Evolutionary conservation across 306 rosid species (phyloP).

Genomic region (Acacia melanoxylon): DNA sequence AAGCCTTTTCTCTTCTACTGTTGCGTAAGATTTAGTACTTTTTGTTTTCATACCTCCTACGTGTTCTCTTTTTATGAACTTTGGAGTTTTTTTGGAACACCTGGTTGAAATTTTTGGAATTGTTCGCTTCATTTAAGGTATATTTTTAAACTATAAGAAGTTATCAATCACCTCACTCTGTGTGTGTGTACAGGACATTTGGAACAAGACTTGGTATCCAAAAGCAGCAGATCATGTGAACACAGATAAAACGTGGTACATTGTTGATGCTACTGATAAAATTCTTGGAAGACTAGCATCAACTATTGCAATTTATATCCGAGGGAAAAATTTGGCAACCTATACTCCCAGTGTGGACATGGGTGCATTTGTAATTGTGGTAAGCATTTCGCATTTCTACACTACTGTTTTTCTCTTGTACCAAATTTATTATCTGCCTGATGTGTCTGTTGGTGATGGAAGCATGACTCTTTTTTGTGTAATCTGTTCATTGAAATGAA

Average conservation of each 20-base stretch:
- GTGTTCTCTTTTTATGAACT: not conserved
- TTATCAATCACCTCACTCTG: not conserved
- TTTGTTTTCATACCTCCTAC: too few species aligned
- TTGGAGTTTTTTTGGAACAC: not conserved
- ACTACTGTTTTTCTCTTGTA: constrained; percentile 4
- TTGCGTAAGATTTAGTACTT: not conserved
- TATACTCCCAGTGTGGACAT: constrained; percentile 96
- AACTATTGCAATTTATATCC: constrained; percentile 76
- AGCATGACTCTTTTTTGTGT: not conserved
- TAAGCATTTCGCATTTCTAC: constrained; percentile 47
- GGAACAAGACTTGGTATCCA: constrained; percentile 95
- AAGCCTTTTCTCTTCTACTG: not conserved
- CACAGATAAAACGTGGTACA: constrained; percentile 83
- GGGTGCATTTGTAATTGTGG: constrained; percentile 99
- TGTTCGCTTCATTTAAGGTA: not conserved
- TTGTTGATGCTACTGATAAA: constrained; percentile 91
- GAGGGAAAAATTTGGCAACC: constrained; percentile 82
- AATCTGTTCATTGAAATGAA: not conserved
- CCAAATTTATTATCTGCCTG: not conserved
- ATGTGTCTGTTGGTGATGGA: constrained; percentile 12
- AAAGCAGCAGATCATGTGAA: constrained; percentile 93
- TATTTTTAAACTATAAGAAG: constrained; percentile 11
- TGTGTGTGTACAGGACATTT: constrained; percentile 66
- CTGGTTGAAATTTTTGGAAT: constrained; percentile 1
- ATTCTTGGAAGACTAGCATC: constrained; percentile 94